Conservation (phyloP, 176 grass and related monocot genomes). For the Zizania latifolia region DNA sequence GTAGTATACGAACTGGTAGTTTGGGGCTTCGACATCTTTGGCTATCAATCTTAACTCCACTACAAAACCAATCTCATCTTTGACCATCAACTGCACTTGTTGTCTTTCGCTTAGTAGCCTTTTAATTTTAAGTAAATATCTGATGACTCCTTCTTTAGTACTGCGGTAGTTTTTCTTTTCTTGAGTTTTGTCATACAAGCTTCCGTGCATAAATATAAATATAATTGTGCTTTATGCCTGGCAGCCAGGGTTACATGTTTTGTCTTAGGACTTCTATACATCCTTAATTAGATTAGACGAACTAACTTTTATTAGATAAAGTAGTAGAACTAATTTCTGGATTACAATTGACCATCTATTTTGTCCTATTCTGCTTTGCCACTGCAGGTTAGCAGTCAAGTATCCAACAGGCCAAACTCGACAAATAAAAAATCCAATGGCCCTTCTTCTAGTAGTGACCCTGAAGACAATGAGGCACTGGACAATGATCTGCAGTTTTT, state of each 20-base stretch:
- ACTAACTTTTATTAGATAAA: too few species aligned
- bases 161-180: background rate
- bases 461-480: conserved; percentile 40
- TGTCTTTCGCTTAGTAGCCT: too few species aligned
- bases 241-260: background rate
- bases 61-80: too few species aligned
- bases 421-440: conserved; percentile 45
- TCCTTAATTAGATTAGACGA: background rate
- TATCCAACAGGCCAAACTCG: conserved; percentile 37
- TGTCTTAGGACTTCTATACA: background rate
- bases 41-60: too few species aligned
- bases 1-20: too few species aligned
- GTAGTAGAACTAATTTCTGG: background rate
- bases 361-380: conserved; percentile 2
- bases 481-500: conserved; percentile 8
- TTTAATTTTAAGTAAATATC: too few species aligned
- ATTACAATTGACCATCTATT: conserved; percentile 11
- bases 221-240: background rate
- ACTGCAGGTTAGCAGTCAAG: conserved; percentile 32
- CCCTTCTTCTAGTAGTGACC: conserved; percentile 59
- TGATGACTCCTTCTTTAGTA: too few species aligned
- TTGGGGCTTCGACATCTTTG: too few species aligned
- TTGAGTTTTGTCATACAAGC: background rate
- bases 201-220: background rate
- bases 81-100: too few species aligned